Base-by-base conservation (phyloP, 2,329 filamentous ascomycete species). In the Ophiobolus disseminans region DNA sequence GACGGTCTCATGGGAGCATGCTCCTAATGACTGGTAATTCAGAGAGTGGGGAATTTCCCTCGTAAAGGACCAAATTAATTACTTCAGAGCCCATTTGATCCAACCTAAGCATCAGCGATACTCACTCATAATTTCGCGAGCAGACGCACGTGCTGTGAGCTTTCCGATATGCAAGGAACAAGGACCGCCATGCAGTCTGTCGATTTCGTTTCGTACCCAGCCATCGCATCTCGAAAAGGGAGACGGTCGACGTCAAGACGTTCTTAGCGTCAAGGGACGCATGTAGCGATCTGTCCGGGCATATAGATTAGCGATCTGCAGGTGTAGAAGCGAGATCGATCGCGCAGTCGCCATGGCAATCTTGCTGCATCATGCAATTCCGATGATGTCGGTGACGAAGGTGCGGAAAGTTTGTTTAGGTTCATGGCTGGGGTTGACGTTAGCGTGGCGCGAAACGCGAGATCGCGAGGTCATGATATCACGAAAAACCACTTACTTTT, bases 221-320 rank as follows among this genome's bases (percentile, higher is more conserved):
- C 40, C 34, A 34, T 22, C 13, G 42, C 25, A 34, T 10, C 47
- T 34, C 30, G 41, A 36, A 45, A 32, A 22, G 37, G 31, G 19
- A 40, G 34, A 57, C 39, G 28, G 48, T 52, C 43, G 56, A 63
- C 59, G 58, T 63, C 61, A 64, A 63, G 20, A 62, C 40, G 13
- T 22, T 32, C 17, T 36, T 68, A 68, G 63, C 54, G 50, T 48
- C 61, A 63, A 28, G 63, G 62, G 35, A 57, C 50, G 31, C 14
- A 32, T 47, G 50, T 46, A 40, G 37, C 43, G 50, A 40, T 54
- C 36, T 58, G 46, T 55, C 53, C 54, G 32, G 39, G 40, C 11
- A 26, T 36, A 23, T 25, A 61, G 55, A 61, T 63, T 62, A 48
- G 42, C 52, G 55, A 58, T 23, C n/a, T 31, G 31, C 30, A 17